Base-by-base conservation (phyloP, 805 yeast species). In the Saturnispora gosingensis region DNA sequence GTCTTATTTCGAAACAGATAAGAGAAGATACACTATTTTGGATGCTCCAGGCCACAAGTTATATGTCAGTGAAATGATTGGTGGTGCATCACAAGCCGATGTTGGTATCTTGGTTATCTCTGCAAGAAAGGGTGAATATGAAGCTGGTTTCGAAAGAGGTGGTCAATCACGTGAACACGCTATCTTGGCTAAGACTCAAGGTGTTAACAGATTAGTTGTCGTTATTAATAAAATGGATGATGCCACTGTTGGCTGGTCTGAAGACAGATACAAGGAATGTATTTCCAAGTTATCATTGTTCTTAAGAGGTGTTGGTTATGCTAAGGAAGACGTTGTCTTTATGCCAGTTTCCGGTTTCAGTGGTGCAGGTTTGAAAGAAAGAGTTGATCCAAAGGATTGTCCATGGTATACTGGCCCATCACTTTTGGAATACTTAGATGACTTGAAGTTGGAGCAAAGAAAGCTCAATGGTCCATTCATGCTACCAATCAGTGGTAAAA, bases 41-140 rank as follows among this genome's bases (percentile, higher is more conserved):
- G 99, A 93, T 71, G 99, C 99, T 8, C 99, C 99, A 58, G 99
- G 99, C 49, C 99, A 93, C 77, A 93, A 93, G 75, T 85, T 93
- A 88, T 93, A 93, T 67, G 97, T 93, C 57, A 88, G 97, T 51
- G 95, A 89, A 70, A 93, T 93, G 99, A 93, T 93, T 76, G 98
- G 98, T 63, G 99, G 99, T 71, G 99, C 99, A 18, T 90, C 98
- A 45, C 99, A 93, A 75, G 99, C 99, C 35, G 99, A 93, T 73
- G 93, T 91, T 53, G 99, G 99, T 73, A 81, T 93, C 59, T 78
- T 93, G 64, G 99, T 93, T 47, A 93, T 93, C 61, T 87, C 96
- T 57, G 98, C 98, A 45, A 86, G 99, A 78, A 89, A 90, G 72
- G 99, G 99, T 73, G 99, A 93, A 71, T 93, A 93, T 72, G 99